These are phyloP conservation scores for Afroboletus lepidellus DNA, from an alignment of 1,284 basidiomycete genomes.

Conservation along the genomic window DNA sequence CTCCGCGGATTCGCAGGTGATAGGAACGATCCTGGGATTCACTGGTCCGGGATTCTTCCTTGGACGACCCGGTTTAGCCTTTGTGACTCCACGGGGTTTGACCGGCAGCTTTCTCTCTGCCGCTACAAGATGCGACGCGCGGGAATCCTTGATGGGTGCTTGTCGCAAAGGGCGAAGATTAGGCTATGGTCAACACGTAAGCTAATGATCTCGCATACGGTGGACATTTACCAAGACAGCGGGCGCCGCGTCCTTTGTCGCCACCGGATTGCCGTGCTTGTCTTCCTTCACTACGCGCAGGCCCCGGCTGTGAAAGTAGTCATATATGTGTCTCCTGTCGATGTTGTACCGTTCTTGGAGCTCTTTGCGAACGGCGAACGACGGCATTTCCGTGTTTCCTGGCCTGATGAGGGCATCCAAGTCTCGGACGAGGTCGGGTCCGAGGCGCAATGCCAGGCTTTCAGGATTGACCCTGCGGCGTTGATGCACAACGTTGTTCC, in stretches of 20 bases:
- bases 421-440: slow-evolving; percentile 62
- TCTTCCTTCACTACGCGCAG: slow-evolving; percentile 68
- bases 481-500: slow-evolving; percentile 20
- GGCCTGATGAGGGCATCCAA: slow-evolving; percentile 63
- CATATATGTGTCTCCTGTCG: slow-evolving; percentile 71
- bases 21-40: slow-evolving; percentile 7
- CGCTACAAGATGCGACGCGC: slow-evolving; percentile 14
- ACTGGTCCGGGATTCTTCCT: slow-evolving; percentile 17
- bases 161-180: slow-evolving; percentile 33
- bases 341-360: slow-evolving; percentile 66
- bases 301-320: slow-evolving; percentile 67
- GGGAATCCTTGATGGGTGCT: slow-evolving; percentile 16
- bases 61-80: slow-evolving; percentile 31
- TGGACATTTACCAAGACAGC: slow-evolving; percentile 22
- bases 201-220: slow-evolving; percentile 8
- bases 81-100: slow-evolving; percentile 31
- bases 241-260: slow-evolving; percentile 21
- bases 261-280: slow-evolving; percentile 44
- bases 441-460: slow-evolving; percentile 61
- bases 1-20: slow-evolving; percentile 6
- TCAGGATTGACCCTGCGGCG: slow-evolving; percentile 48
- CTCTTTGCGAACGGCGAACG: slow-evolving; percentile 63
- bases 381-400: slow-evolving; percentile 70
- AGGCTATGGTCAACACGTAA: slow-evolving; percentile 23
- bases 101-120: slow-evolving; percentile 13